These are phyloP conservation scores for Asterella californica DNA, from an alignment of 225 moss, liverwort and hornwort genomes.

Conservation along the genomic window DNA sequence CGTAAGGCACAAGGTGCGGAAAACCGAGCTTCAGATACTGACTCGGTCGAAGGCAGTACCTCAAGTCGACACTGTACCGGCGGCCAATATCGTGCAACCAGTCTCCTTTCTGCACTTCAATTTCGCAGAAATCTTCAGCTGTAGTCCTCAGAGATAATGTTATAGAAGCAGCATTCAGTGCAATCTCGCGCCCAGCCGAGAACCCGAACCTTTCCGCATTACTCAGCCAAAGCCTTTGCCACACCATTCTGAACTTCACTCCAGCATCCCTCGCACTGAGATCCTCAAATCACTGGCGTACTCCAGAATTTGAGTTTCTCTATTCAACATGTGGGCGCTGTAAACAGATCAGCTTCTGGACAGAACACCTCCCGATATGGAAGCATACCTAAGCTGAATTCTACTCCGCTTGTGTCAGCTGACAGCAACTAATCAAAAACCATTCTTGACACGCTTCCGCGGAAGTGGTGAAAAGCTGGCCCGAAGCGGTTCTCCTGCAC, in stretches of 20 bases:
- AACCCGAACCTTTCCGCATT: not conserved
- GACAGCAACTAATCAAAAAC: not conserved
- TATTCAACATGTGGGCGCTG: not conserved
- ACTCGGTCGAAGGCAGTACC: slow-evolving; percentile 24
- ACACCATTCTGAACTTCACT: slow-evolving; percentile 17
- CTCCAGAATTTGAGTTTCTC: not conserved
- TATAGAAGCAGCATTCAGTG: slow-evolving; percentile 1
- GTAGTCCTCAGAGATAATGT: not conserved
- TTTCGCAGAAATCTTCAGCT: slow-evolving; percentile 30
- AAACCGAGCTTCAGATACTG: not conserved
- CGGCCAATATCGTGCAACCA: slow-evolving; percentile 69
- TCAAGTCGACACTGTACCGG: slow-evolving; percentile 66
- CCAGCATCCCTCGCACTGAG: not conserved
- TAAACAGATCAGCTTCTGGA: not conserved
- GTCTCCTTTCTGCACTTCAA: slow-evolving; percentile 65
- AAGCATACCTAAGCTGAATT: not conserved
- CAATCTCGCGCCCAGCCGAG: slow-evolving; percentile 5
- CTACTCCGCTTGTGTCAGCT: not conserved
- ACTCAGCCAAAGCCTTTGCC: slow-evolving; percentile 16
- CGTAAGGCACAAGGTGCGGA: not conserved
- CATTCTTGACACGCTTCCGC: not conserved
- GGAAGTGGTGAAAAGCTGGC: not conserved
- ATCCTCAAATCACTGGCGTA: too few species aligned
- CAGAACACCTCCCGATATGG: not conserved
- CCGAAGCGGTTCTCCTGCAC: not conserved